Evolutionary conservation across 371 early-diverging fungal species (phyloP).

Genomic region (Rhizopus stolonifer): DNA sequence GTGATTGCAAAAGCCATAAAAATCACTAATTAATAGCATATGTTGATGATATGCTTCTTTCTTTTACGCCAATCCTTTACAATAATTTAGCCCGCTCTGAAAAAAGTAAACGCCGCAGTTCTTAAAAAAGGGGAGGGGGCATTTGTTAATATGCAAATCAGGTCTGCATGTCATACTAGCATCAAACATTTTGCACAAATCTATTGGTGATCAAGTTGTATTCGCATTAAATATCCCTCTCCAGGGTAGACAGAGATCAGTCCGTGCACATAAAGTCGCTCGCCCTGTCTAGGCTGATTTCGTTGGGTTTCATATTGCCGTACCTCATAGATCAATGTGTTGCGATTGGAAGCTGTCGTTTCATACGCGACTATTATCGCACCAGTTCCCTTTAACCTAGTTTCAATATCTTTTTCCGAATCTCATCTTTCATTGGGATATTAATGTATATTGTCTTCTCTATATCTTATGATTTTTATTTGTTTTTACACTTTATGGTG

Average conservation of each 20-base stretch:
- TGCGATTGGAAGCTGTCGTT: constrained; percentile 1
- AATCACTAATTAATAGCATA: constrained; percentile 5
- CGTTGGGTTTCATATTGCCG: constrained; percentile 2
- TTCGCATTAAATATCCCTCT: constrained; percentile 5
- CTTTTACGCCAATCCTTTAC: background rate
- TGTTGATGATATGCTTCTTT: constrained; percentile 5
- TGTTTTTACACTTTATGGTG: constrained; percentile 3
- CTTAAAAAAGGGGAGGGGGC: constrained; percentile 2
- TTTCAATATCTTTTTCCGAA: background rate
- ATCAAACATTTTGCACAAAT: constrained; percentile 6
- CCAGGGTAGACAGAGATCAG: constrained; percentile 6
- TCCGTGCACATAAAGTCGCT: constrained; percentile 1
- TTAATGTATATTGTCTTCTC: background rate
- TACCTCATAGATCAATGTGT: constrained; percentile 10
- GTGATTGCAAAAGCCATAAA: constrained; percentile 16
- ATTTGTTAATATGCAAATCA: constrained; percentile 4
- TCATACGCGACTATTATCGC: constrained; percentile 6
- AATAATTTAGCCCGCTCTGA: constrained; percentile 4
- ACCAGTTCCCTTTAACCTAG: constrained; percentile 1
- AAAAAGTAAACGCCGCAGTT: constrained; percentile 2
- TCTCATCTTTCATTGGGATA: background rate
- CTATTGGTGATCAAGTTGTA: constrained; percentile 5
- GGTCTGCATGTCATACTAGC: constrained; percentile 5
- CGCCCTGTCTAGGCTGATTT: constrained; percentile 9
- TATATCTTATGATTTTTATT: background rate